Percentiles rank a stretch among this genome's conserved stretches.
phyloP scores from a whole-genome alignment of 208 protist species.

The Wallacemonas collosoma region DNA sequence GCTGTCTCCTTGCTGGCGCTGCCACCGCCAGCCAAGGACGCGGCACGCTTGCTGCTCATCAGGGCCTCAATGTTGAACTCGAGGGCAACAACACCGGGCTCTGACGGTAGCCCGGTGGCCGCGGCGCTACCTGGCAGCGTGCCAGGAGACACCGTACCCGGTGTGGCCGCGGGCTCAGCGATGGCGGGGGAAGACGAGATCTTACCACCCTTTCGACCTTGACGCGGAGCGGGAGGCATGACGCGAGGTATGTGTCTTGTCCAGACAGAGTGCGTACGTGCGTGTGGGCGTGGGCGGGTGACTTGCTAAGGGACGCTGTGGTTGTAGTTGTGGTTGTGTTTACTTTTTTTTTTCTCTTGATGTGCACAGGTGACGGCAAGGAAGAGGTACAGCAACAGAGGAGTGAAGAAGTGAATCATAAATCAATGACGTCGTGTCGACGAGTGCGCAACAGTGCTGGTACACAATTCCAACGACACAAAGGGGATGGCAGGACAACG shows the following conservation, averaged over 20 bases:
- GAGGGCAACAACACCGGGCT: slow-evolving; percentile 13
- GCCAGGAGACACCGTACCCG: slow-evolving; percentile 56
- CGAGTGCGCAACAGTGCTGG: no score
- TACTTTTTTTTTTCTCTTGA: slow-evolving; percentile 8
- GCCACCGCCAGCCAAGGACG: slow-evolving; percentile 19
- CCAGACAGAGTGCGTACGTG: slow-evolving; percentile 2
- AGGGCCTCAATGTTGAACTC: slow-evolving; percentile 55
- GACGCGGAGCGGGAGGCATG: slow-evolving; percentile 79
- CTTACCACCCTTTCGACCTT: slow-evolving; percentile 89
- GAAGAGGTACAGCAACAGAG: no score
- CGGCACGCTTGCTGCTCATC: slow-evolving; percentile 41
- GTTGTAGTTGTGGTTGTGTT: background rate
- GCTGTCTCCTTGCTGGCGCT: slow-evolving; percentile 32
- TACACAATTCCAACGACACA: no score
- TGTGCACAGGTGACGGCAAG: no score
- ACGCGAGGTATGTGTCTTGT: background rate
- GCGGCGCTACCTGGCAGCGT: slow-evolving; percentile 34
- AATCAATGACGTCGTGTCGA: no score
- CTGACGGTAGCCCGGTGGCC: slow-evolving; percentile 13
- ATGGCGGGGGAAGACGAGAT: slow-evolving; percentile 62
- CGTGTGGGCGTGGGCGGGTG: background rate
- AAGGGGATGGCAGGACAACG: no score
- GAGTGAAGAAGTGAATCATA: no score
- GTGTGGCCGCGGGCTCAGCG: slow-evolving; percentile 38
- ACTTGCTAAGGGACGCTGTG: background rate